Evolutionary conservation across 148 eudicot genomes (phyloP).

Genomic region (Spergularia marina): DNA sequence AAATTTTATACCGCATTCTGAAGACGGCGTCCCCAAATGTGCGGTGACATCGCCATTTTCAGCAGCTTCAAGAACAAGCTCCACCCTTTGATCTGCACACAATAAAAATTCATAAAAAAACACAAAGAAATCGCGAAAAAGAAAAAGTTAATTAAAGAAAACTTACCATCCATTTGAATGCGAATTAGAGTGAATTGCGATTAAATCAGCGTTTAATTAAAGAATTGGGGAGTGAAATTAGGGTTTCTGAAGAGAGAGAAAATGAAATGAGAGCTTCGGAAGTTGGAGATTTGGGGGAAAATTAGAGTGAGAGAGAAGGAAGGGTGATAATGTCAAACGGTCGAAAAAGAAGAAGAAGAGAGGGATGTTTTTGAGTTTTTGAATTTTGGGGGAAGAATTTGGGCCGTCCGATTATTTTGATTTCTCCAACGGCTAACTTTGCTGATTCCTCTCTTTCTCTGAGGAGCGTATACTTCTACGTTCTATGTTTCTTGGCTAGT

Average conservation of each 20-base stretch:
- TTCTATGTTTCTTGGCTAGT: not conserved
- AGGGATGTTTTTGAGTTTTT: too few relatives aligned
- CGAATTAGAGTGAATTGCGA: not conserved
- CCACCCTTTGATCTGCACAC: conserved; percentile 27
- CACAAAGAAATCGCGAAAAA: not conserved
- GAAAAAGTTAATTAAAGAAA: not conserved
- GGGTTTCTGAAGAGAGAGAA: conserved; percentile 10
- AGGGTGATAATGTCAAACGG: conserved; percentile 25
- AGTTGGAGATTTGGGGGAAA: too few relatives aligned
- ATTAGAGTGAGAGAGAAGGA: conserved; percentile 11
- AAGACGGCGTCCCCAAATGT: conserved; percentile 14
- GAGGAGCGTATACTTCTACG: not conserved
- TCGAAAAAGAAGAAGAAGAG: too few relatives aligned
- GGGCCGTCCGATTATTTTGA: too few relatives aligned
- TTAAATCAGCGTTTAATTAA: not conserved
- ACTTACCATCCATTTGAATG: conserved; percentile 41
- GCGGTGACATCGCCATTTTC: conserved; percentile 11
- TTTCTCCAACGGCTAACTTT: too few relatives aligned
- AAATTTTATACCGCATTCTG: conserved; percentile 17
- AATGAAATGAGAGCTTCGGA: not conserved
- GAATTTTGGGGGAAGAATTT: too few relatives aligned
- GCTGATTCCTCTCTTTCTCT: too few relatives aligned
- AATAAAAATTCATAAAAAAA: not conserved
- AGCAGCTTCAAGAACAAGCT: conserved; percentile 22
- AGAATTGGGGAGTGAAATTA: not conserved